These are phyloP conservation scores for Canavalia ensiformis DNA, from an alignment of 306 rosid genomes.

Conservation along the genomic window DNA sequence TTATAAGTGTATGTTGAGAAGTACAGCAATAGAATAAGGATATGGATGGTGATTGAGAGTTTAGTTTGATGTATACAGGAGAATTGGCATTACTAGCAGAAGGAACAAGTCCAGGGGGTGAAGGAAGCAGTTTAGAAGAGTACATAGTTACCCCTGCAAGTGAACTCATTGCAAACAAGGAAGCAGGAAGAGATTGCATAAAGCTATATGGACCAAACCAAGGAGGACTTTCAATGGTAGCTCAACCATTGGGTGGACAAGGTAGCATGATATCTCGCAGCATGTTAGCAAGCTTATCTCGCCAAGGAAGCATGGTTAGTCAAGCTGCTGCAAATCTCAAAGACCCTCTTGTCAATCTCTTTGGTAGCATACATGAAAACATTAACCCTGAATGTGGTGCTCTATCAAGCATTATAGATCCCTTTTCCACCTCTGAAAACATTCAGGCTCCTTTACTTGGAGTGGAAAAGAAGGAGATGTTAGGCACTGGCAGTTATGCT, in stretches of 20 bases:
- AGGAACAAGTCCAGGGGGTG: constrained; percentile 87
- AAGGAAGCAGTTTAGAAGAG: constrained; percentile 74
- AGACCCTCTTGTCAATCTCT: constrained; percentile 86
- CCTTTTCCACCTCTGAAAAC: constrained; percentile 63
- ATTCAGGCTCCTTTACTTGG: constrained; percentile 69
- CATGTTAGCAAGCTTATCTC: constrained; percentile 53
- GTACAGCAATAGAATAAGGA: too few species aligned
- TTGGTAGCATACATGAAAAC: constrained; percentile 77
- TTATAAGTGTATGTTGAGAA: too few species aligned
- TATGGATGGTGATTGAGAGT: constrained; percentile 1
- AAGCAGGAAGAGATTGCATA: constrained; percentile 65
- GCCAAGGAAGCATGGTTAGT: constrained; percentile 70
- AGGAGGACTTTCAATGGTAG: constrained; percentile 84
- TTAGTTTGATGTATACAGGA: constrained; percentile 59
- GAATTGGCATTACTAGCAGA: constrained; percentile 91
- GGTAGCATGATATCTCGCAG: constrained; percentile 68
- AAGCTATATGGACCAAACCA: constrained; percentile 76
- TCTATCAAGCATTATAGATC: constrained; percentile 52
- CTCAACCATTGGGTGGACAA: constrained; percentile 72
- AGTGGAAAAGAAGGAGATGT: constrained; percentile 57
- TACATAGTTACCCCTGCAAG: constrained; percentile 80
- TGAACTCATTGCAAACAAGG: constrained; percentile 55
- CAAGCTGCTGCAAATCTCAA: constrained; percentile 53
- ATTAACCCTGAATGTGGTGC: constrained; percentile 51
- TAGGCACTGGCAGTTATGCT: constrained; percentile 38